Evolutionary conservation across 225 moss, liverwort and hornwort species (phyloP), one percentile per base, ranked within the genome.

Genomic region (Polytrichum formosum): DNA sequence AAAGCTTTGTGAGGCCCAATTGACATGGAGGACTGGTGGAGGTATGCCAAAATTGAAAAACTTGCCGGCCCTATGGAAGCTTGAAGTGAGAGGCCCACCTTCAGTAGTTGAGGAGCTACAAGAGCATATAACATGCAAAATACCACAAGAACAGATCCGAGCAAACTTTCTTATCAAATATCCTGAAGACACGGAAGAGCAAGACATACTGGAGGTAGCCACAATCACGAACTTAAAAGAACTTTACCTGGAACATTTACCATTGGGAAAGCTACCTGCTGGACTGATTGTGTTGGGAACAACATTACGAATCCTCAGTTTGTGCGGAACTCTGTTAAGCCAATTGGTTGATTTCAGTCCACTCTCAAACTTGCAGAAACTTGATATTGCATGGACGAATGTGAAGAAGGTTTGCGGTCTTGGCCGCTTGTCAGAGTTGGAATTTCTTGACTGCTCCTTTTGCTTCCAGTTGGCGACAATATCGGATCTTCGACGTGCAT

Each of bases 391-490:
- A 26, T 76, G 75, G 69, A 76, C 59, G 21, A 76, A 76, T 26
- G 70, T 70, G 53, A 27, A 65, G 28, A 69, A 64, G 28, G 17
- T 75, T 28, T 18, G 37, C 13, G 56, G 70, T 18, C 19, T 75
- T 20, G 56, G 69, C 17, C 8, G 26, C 2, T 28, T 76, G 35
- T 69, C 6, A 18, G 23, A 65, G 30, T 70, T 76, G 46, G 17
- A 3, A 28, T 35, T 0, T 55, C 59, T 76, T 20, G 58, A 19
- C 64, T 76, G 65, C 70, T 6, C 4, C 64, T 19, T 3, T 65
- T 76, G 70, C 65, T 76, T 70, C 58, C 9, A 55, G 65, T 76
- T 76, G 60, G 53, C 7, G 66, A 76, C 60, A 29, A 28, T 71
- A 28, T 30, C 66, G 5, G 65, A 71, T 71, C 29, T 76, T 1